Conservation (phyloP, 176 grass and related monocot genomes). For the Eleusine coracana region DNA sequence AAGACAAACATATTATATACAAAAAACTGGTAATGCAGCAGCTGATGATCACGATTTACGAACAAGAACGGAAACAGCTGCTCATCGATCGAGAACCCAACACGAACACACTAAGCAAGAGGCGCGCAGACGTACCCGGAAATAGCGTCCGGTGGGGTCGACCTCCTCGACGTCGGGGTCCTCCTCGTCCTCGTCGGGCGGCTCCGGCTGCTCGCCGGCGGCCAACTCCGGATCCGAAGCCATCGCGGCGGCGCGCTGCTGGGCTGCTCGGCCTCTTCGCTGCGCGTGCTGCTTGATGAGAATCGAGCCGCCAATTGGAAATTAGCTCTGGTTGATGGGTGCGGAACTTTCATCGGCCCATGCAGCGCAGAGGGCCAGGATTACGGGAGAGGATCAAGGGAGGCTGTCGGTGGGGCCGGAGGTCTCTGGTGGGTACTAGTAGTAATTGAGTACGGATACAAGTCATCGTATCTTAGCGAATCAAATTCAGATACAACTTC, state of each 20-base stretch:
- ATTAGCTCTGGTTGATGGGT: neutral
- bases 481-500: neutral
- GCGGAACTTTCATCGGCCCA: neutral
- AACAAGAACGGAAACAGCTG: neutral
- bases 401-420: neutral
- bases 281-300: neutral
- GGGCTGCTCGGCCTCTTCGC: neutral
- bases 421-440: neutral
- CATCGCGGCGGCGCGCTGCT: neutral
- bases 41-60: neutral
- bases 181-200: slow-evolving; percentile 38
- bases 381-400: neutral
- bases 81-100: neutral
- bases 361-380: neutral
- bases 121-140: slow-evolving; percentile 31
- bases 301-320: neutral
- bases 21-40: neutral
- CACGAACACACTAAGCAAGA: neutral
- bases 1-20: neutral
- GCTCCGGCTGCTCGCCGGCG: slow-evolving; percentile 42
- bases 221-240: neutral
- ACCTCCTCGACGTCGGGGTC: slow-evolving; percentile 48
- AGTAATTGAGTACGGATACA: neutral
- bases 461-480: neutral
- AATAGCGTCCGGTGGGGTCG: slow-evolving; percentile 56